phyloP scores from a whole-genome alignment of 768 basidiomycete genomes.

The Leccinum pellstonianum region DNA sequence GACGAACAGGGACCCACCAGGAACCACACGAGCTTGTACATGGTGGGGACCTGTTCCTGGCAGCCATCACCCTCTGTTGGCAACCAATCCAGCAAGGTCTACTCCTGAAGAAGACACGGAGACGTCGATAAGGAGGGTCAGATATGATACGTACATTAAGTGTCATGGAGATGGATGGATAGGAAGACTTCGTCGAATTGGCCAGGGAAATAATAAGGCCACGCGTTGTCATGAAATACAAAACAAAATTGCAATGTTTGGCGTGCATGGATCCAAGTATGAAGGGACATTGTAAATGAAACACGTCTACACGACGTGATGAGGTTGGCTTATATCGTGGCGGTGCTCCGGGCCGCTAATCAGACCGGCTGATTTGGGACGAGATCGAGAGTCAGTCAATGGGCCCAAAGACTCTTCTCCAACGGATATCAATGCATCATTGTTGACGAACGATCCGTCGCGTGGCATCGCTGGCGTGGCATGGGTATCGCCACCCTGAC shows the following conservation, averaged over 20 bases:
- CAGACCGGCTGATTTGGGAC: constrained; percentile 1
- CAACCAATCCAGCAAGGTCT: background rate
- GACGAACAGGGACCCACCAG: background rate
- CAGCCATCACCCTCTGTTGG: background rate
- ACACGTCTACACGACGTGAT: constrained; percentile 4
- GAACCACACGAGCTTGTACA: background rate
- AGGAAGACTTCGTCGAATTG: background rate
- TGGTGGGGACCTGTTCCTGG: background rate
- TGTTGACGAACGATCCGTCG: background rate
- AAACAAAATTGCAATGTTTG: constrained; percentile 1
- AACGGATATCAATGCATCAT: background rate
- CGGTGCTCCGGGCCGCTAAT: constrained; percentile 1
- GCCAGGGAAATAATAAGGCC: background rate
- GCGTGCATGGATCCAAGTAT: background rate
- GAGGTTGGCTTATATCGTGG: constrained; percentile 10
- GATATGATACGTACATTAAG: background rate
- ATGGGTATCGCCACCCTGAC: constrained; percentile 1
- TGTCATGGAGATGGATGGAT: constrained; percentile 1
- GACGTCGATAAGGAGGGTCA: constrained; percentile 5
- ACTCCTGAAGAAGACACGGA: background rate
- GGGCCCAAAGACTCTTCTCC: background rate
- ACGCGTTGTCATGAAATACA: background rate
- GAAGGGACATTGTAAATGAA: constrained; percentile 1
- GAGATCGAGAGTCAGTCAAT: background rate
- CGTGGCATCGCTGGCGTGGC: background rate